Percentiles rank a stretch among this genome's conserved stretches.
These are phyloP conservation scores for Craterostigma plantagineum DNA, from an alignment of 257 asterid genomes.

Conservation along the genomic window DNA sequence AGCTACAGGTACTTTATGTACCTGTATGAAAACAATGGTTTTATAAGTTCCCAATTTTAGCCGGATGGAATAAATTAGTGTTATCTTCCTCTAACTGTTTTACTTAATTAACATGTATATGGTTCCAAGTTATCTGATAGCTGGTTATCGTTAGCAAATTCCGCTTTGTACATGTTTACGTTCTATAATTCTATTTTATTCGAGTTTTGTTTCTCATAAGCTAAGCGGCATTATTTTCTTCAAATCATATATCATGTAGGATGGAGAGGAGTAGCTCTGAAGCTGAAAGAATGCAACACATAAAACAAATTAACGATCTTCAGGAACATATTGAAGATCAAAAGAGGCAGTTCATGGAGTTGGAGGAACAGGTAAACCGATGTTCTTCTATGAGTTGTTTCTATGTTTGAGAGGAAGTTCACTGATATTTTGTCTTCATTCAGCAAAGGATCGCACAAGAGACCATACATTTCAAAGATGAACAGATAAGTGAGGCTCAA, in stretches of 20 bases:
- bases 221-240: background rate
- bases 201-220: too few relatives aligned
- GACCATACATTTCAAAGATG: conserved; percentile 44
- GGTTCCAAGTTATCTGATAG: too few relatives aligned
- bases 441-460: conserved; percentile 79
- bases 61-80: background rate
- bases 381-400: background rate
- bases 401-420: background rate
- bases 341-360: conserved; percentile 48
- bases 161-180: too few relatives aligned
- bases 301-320: conserved; percentile 65
- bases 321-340: conserved; percentile 77
- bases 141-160: too few relatives aligned
- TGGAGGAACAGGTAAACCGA: conserved; percentile 57
- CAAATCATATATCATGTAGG: conserved; percentile 16
- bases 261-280: conserved; percentile 62
- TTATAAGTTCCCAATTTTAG: background rate
- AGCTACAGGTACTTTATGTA: conserved; percentile 29
- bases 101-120: too few relatives aligned
- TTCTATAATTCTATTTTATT: too few relatives aligned
- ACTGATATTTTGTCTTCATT: conserved; percentile 8
- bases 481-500: conserved; percentile 68
- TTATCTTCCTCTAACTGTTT: background rate
- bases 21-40: too few relatives aligned
- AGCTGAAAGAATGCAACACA: conserved; percentile 66